phyloP scores from a whole-genome alignment of 495 filamentous ascomycete genomes.

The Penicillium desertorum region DNA sequence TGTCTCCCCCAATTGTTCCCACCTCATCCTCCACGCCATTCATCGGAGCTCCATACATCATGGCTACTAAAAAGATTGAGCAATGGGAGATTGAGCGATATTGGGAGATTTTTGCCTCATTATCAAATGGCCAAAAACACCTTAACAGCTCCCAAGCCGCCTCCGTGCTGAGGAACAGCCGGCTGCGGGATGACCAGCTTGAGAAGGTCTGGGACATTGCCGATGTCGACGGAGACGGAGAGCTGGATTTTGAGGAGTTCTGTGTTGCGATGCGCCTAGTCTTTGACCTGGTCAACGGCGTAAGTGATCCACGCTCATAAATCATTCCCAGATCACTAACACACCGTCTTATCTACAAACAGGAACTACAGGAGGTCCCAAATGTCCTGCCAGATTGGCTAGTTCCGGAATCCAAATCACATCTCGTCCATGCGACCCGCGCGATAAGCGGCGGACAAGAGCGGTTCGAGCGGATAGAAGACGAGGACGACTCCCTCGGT shows the following conservation, averaged over 20 bases:
- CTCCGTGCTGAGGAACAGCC: slow-evolving; percentile 92
- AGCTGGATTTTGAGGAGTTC: slow-evolving; percentile 98
- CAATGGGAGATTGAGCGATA: slow-evolving; percentile 96
- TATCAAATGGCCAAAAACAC: slow-evolving; percentile 74
- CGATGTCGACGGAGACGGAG: slow-evolving; percentile 94
- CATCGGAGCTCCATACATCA: slow-evolving; percentile 39
- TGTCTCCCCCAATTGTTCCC: slow-evolving; percentile 17
- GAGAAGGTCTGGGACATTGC: slow-evolving; percentile 97
- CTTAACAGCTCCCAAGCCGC: slow-evolving; percentile 90
- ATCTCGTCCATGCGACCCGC: slow-evolving; percentile 85
- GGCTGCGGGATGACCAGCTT: slow-evolving; percentile 88
- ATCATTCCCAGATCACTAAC: not conserved
- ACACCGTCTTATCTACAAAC: not conserved
- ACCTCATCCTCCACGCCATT: slow-evolving; percentile 17
- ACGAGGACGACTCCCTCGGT: slow-evolving; percentile 75
- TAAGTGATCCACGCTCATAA: slow-evolving; percentile 42
- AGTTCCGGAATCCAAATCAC: slow-evolving; percentile 92
- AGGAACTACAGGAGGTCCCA: slow-evolving; percentile 90
- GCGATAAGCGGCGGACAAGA: slow-evolving; percentile 74
- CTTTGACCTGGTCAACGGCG: slow-evolving; percentile 94
- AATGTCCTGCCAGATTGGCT: slow-evolving; percentile 87
- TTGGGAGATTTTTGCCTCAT: slow-evolving; percentile 96
- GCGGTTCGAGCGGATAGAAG: slow-evolving; percentile 75
- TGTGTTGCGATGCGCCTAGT: slow-evolving; percentile 98
- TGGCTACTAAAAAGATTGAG: slow-evolving; percentile 82